Conservation (phyloP, 495 filamentous ascomycete genomes). For the Penicillium turbatum region DNA sequence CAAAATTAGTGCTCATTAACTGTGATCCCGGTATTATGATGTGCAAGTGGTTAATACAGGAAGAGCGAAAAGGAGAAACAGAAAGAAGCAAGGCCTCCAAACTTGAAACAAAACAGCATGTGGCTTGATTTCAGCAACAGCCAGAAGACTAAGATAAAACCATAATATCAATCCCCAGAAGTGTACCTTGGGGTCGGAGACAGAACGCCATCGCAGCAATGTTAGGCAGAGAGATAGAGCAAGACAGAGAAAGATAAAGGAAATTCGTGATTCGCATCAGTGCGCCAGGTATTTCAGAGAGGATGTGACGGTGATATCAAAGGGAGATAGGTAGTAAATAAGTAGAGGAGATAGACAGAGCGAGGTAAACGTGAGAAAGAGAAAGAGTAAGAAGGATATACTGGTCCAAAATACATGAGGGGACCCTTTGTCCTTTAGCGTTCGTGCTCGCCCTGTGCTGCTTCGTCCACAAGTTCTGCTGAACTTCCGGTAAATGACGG, state of each 20-base stretch:
- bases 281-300: slow-evolving; percentile 16
- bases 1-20: neutral
- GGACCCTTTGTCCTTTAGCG: neutral
- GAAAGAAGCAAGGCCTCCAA: neutral
- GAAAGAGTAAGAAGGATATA: neutral
- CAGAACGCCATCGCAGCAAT: slow-evolving; percentile 19
- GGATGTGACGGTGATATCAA: slow-evolving; percentile 4
- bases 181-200: slow-evolving; percentile 5
- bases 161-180: neutral
- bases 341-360: neutral
- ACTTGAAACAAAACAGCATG: neutral
- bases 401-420: neutral
- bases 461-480: slow-evolving; percentile 46
- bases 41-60: slow-evolving; percentile 5
- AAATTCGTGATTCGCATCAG: slow-evolving; percentile 38
- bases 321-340: neutral
- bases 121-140: neutral
- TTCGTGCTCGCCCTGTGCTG: slow-evolving; percentile 11
- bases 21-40: neutral
- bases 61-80: neutral
- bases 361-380: neutral
- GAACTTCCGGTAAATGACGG: slow-evolving; percentile 46
- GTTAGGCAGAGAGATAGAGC: slow-evolving; percentile 11
- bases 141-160: neutral
- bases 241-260: slow-evolving; percentile 18